Evolutionary conservation across 371 early-diverging fungal species (phyloP), one percentile per base, ranked within the genome.

Genomic region (Fennellomyces sp.): DNA sequence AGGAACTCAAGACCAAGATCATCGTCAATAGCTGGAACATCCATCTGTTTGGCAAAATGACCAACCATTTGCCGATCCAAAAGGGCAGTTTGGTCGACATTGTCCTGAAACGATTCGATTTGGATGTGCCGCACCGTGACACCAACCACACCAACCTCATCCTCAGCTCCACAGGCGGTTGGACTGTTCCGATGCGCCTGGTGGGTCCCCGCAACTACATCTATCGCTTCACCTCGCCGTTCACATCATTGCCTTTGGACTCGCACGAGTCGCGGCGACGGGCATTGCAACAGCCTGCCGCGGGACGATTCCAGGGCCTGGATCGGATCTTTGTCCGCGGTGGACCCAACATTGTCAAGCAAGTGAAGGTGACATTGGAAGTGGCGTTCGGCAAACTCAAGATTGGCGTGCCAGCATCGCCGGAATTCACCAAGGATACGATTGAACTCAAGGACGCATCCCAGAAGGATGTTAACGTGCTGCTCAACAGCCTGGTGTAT

Each of bases 41-140:
- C 15, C 84, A 86, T 54, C 64, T 86, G 50, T 84, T 84, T 63
- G 87, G 85, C 21, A 86, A 86, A 52, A 82, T 86, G 74, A 86
- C 87, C 13, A 84, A 82, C 53, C 65, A 75, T 55, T 64, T 78
- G n/a, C 65, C 74, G 1, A 73, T 86, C 12, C 74, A 81, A 54
- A 60, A 74, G 0, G 74, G 74, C 17, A 84, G 84, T 58, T 74
- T 84, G 2, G 75, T 86, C 12, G 84, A 81, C 41, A 59, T 63
- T 3, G 81, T 84, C 0, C 70, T 84, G 56, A 72, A 73, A 38
- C 71, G 68, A 25, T 84, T 84, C 75, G 74, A 76, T 36, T 61
- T 86, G 51, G 82, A 77, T 63, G 56, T 86, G 21, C 79, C 71
- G 15, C 78, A 76, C 29, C 58, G 62, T 13, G 73, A 69, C 21